Conservation (phyloP, 495 filamentous ascomycete species). For the Neurospora discreta region DNA sequence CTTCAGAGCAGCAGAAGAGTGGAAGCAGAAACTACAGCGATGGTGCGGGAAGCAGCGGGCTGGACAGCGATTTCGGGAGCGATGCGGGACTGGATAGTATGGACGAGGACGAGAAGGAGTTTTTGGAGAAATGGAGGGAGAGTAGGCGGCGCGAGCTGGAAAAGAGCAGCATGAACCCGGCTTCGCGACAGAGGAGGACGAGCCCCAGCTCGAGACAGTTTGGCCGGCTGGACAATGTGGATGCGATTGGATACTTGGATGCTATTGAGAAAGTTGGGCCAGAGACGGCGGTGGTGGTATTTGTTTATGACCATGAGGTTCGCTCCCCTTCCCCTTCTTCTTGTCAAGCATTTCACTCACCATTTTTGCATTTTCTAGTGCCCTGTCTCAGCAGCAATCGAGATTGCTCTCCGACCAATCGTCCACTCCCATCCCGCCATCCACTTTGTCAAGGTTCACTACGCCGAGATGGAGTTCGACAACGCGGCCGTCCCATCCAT, state of each 20-base stretch:
- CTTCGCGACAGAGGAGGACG: conserved; percentile 44
- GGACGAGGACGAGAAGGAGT: conserved; percentile 59
- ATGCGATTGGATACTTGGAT: conserved; percentile 85
- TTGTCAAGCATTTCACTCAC: not conserved
- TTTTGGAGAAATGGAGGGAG: conserved; percentile 74
- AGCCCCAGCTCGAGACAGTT: conserved; percentile 63
- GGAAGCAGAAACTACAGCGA: conserved; percentile 2
- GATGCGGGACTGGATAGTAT: conserved; percentile 9
- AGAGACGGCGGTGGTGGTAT: conserved; percentile 85
- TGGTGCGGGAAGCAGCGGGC: conserved; percentile 23
- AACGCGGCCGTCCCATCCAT: conserved; percentile 79
- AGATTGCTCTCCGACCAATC: conserved; percentile 62
- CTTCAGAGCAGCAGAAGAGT: not conserved
- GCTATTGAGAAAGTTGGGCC: conserved; percentile 79
- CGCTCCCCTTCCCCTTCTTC: conserved; percentile 14
- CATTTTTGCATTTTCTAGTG: conserved; percentile 40
- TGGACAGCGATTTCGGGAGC: conserved; percentile 42
- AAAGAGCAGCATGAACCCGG: conserved; percentile 26
- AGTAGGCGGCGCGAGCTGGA: conserved; percentile 68
- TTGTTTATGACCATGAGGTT: conserved; percentile 86
- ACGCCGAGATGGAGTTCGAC: conserved; percentile 91
- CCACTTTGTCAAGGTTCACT: conserved; percentile 85
- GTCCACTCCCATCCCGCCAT: conserved; percentile 56
- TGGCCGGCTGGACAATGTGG: conserved; percentile 70
- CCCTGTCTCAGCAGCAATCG: conserved; percentile 60